phyloP scores from a whole-genome alignment of 208 protist genomes.

The Leishmania martiniquensis region DNA sequence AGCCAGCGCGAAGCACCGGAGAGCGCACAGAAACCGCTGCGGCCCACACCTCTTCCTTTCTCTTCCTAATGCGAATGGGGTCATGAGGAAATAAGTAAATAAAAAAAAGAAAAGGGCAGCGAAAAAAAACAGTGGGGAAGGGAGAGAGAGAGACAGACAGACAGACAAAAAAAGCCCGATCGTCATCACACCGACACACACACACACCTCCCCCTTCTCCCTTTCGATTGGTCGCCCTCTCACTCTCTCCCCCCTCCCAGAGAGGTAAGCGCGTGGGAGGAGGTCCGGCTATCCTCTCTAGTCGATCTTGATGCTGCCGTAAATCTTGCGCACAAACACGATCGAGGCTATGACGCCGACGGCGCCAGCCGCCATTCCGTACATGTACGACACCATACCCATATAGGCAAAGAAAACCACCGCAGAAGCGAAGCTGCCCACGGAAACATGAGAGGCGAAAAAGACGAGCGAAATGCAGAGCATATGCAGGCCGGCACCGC shows the following conservation, averaged over 20 bases:
- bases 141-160: not conserved
- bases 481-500: conserved; percentile 91
- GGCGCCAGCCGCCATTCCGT: conserved; percentile 80
- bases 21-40: not conserved
- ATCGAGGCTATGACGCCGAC: conserved; percentile 83
- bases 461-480: conserved; percentile 94
- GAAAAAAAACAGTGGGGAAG: not conserved
- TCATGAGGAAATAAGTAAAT: not conserved
- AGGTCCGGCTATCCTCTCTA: not conserved
- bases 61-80: not conserved
- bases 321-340: conserved; percentile 86
- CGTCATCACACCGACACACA: not conserved
- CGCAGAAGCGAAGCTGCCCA: conserved; percentile 68
- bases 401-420: conserved; percentile 93
- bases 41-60: not conserved
- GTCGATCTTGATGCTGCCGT: conserved; percentile 61
- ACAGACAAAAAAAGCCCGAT: not conserved
- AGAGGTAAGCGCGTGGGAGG: not conserved
- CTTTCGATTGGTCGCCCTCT: not conserved
- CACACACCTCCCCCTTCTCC: not conserved
- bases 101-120: not conserved
- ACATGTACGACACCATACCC: conserved; percentile 70
- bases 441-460: conserved; percentile 78
- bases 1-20: not conserved
- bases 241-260: not conserved